phyloP scores from a whole-genome alignment of 148 eudicot genomes.

The Vaccinium macrocarpon region DNA sequence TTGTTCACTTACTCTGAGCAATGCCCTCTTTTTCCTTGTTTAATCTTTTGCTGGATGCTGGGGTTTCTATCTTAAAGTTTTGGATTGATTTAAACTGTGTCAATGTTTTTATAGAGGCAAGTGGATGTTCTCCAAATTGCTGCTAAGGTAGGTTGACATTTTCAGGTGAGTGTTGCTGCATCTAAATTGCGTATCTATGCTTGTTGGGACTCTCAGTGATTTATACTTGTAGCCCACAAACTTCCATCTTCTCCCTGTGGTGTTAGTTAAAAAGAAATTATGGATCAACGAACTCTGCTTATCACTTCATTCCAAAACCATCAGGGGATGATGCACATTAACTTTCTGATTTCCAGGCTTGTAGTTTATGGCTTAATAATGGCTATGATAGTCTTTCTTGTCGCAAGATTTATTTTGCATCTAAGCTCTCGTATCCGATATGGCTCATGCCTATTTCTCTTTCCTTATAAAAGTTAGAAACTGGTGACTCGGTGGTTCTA shows the following conservation, averaged over 20 bases:
- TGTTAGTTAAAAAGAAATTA: neutral
- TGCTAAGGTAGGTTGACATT: slow-evolving; percentile 77
- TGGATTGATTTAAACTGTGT: slow-evolving; percentile 67
- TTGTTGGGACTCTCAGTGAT: neutral
- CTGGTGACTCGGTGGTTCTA: neutral
- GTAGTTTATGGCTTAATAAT: neutral
- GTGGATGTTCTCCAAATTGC: slow-evolving; percentile 84
- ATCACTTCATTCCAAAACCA: neutral
- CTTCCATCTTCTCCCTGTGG: slow-evolving; percentile 13
- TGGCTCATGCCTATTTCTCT: neutral
- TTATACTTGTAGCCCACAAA: neutral
- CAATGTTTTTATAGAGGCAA: slow-evolving; percentile 84
- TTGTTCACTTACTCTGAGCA: slow-evolving; percentile 57
- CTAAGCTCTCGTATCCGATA: neutral
- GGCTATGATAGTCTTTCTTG: neutral
- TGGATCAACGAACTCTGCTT: neutral
- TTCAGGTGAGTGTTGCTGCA: slow-evolving; percentile 91
- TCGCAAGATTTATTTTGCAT: neutral
- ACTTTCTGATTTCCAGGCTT: neutral
- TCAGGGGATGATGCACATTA: neutral
- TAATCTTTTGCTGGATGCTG: slow-evolving; percentile 26
- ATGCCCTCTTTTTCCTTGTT: slow-evolving; percentile 52
- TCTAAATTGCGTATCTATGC: slow-evolving; percentile 13
- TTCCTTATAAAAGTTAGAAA: neutral
- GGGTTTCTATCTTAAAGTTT: slow-evolving; percentile 29